A percentile compares a stretch with the other conserved stretches of the same genome.
Evolutionary conservation across 2,329 filamentous ascomycete species (phyloP).

Genomic region (Epichloe baconii): DNA sequence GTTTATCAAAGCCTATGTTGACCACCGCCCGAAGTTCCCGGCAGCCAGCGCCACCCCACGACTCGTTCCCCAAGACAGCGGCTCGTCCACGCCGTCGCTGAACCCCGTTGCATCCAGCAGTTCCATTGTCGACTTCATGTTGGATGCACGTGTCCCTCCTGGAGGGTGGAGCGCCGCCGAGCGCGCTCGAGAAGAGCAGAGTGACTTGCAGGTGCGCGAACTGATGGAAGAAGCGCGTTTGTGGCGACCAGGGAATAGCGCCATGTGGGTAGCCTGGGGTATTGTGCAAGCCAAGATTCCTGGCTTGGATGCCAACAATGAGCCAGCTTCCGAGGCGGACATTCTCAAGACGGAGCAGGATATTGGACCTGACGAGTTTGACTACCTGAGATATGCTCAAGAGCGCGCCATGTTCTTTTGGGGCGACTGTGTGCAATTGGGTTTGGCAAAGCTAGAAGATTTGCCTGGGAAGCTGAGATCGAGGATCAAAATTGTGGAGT

Average conservation of each 20-base stretch:
- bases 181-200: conserved; percentile 44
- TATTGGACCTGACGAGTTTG: conserved; percentile 64
- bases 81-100: conserved; percentile 23
- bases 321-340: conserved; percentile 24
- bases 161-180: conserved; percentile 41
- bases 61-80: conserved; percentile 30
- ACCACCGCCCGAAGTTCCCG: conserved; percentile 59
- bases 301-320: conserved; percentile 40
- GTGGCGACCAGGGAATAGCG: conserved; percentile 80
- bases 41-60: conserved; percentile 39
- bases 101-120: conserved; percentile 27
- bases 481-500: conserved; percentile 57
- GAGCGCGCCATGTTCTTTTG: conserved; percentile 86
- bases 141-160: conserved; percentile 55
- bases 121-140: conserved; percentile 60
- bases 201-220: conserved; percentile 54
- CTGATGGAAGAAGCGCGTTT: conserved; percentile 67
- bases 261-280: conserved; percentile 91
- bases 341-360: conserved; percentile 30
- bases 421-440: conserved; percentile 73
- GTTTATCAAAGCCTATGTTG: conserved; percentile 77
- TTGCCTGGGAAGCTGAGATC: conserved; percentile 54
- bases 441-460: conserved; percentile 62
- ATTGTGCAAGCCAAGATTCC: conserved; percentile 87
- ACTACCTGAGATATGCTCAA: conserved; percentile 85